Base-by-base conservation (phyloP, 1,139 yeast genomes). In the Arxiozyma bovina region DNA sequence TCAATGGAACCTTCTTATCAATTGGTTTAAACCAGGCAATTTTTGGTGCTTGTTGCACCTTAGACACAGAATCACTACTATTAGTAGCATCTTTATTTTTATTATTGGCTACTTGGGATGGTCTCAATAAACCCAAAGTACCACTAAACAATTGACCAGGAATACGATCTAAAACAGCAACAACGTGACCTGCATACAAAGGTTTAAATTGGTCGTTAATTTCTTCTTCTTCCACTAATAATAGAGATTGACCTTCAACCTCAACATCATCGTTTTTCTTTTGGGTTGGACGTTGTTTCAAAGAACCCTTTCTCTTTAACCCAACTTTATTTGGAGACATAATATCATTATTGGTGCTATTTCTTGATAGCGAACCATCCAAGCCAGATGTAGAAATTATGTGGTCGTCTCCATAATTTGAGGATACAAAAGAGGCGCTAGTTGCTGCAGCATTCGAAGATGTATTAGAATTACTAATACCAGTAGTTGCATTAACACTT, bases 21-120 rank as follows among this genome's bases (percentile, higher is more conserved):
- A 96, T 90, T 41, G 99, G 99, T 70, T 93, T 93, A 72, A 93
- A 93, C 99, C 99, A 93, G 44, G 93, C 98, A 74, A 93, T 93
- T 68, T 93, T 93, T 45, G 99, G 99, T 45, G 81, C 81, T 59
- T 77, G 76, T 11, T 64, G 67, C 12, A 69, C 69, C 47, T 65
- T 70, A 51, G 63, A 65, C 5, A 41, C 40, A 18, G 45, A 41
- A 3, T 51, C 49, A 12, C 40, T 63, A 43, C 50, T 49, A 45
- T 44, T 43, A 22, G 27, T 51, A 34, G 43, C 44, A 41, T 53
- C 51, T 17, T 50, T 50, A 42, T 52, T 50, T 3, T 50, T 51
- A 20, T 75, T 62, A 70, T 82, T 67, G 3, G 96, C 90, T 58
- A 96, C 97, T 66, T 94, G 96, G 2, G 98, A 93, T 6, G 99